Conservation (phyloP, 805 yeast genomes). For the Candida qinlingensis region DNA sequence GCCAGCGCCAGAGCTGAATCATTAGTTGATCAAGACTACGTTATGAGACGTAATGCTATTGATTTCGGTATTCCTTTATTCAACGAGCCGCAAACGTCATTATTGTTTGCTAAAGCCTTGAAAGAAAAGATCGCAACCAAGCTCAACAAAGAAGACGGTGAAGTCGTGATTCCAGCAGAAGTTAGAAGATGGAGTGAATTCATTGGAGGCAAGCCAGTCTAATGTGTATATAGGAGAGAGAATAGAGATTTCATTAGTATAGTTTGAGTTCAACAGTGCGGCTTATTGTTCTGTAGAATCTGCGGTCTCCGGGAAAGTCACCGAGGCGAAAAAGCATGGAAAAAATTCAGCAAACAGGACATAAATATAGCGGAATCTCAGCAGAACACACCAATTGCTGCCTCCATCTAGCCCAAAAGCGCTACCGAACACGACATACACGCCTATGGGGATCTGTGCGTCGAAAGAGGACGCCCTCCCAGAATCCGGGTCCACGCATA, state of each 20-base stretch:
- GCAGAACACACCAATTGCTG: background rate
- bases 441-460: constrained; percentile 19
- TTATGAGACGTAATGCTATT: constrained; percentile 98
- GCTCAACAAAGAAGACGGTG: constrained; percentile 38
- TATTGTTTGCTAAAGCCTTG: constrained; percentile 80
- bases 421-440: no score
- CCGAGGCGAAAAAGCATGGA: no score
- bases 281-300: background rate
- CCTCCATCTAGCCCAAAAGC: background rate
- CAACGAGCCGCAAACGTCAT: constrained; percentile 93
- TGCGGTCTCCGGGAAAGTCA: no score
- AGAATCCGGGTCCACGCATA: background rate
- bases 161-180: constrained; percentile 68
- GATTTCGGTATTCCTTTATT: constrained; percentile 95
- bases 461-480: constrained; percentile 15
- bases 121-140: constrained; percentile 57
- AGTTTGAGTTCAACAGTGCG: background rate
- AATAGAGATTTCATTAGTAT: no score
- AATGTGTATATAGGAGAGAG: constrained; percentile 2
- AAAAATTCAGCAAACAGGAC: no score
- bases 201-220: constrained; percentile 87
- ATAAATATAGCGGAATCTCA: no score
- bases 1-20: constrained; percentile 87
- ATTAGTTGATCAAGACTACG: constrained; percentile 82
- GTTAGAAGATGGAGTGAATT: constrained; percentile 96